A percentile compares a stretch with the other conserved stretches of the same genome.
These are phyloP conservation scores for Talaromyces nanjingensis DNA, from an alignment of 495 filamentous ascomycete genomes.

Conservation along the genomic window DNA sequence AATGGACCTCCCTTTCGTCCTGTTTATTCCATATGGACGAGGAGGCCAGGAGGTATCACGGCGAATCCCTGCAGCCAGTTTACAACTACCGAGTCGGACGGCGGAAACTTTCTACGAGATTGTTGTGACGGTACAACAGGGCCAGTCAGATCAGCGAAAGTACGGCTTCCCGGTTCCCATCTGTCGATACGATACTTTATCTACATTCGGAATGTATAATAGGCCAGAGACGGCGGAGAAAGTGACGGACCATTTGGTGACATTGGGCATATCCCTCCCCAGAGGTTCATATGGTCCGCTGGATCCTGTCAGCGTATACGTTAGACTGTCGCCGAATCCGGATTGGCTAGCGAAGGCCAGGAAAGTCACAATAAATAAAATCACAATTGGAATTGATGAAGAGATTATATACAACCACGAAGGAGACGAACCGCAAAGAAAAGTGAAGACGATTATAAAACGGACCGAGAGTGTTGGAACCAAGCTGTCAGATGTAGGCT, in stretches of 20 bases:
- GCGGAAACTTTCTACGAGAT: slow-evolving; percentile 97
- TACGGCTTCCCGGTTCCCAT: slow-evolving; percentile 89
- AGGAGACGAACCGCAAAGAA: slow-evolving; percentile 92
- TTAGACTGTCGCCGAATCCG: slow-evolving; percentile 84
- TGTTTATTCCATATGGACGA: slow-evolving; percentile 93
- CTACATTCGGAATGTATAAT: slow-evolving; percentile 99
- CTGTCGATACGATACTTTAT: slow-evolving; percentile 88
- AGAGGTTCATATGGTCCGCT: slow-evolving; percentile 95
- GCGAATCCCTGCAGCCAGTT: slow-evolving; percentile 83
- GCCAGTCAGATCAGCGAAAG: slow-evolving; percentile 75
- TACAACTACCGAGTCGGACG: slow-evolving; percentile 84
- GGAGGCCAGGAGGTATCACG: slow-evolving; percentile 80
- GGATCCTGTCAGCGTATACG: slow-evolving; percentile 92
- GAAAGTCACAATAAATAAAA: slow-evolving; percentile 88
- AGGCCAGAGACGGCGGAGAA: slow-evolving; percentile 80
- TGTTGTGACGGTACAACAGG: slow-evolving; percentile 92
- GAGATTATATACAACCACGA: slow-evolving; percentile 97
- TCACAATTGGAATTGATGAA: slow-evolving; percentile 91
- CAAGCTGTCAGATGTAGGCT: slow-evolving; percentile 81
- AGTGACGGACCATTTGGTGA: slow-evolving; percentile 85
- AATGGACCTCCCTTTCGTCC: slow-evolving; percentile 97
- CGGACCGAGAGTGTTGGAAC: slow-evolving; percentile 73
- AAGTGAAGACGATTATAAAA: slow-evolving; percentile 77
- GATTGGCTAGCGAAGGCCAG: slow-evolving; percentile 86
- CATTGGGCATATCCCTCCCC: slow-evolving; percentile 81